These are phyloP conservation scores for Microthlaspi erraticum DNA, from an alignment of 345 rosid genomes.

Conservation along the genomic window DNA sequence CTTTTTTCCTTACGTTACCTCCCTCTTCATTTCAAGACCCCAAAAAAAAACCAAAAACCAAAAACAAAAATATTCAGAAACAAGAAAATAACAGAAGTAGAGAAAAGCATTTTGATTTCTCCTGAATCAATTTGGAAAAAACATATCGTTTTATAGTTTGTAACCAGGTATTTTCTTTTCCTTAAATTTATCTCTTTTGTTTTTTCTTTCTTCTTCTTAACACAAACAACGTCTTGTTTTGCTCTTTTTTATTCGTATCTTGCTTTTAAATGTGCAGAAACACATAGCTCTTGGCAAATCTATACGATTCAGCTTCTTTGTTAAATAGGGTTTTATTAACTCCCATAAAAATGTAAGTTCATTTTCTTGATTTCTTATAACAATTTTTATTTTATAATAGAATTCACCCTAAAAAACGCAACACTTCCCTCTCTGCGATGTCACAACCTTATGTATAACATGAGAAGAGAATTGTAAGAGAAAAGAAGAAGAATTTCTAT, in stretches of 20 bases:
- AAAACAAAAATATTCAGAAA: neutral
- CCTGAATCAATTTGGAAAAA: neutral
- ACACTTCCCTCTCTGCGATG: neutral
- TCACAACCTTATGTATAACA: neutral
- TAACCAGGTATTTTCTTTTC: slow-evolving; percentile 24
- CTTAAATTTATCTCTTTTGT: neutral
- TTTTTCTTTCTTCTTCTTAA: neutral
- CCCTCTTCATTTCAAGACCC: slow-evolving; percentile 23
- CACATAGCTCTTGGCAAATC: slow-evolving; percentile 24
- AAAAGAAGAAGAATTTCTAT: neutral
- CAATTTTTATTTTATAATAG: neutral
- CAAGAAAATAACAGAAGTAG: slow-evolving; percentile 3
- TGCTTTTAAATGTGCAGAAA: slow-evolving; percentile 25
- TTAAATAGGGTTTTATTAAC: slow-evolving; percentile 30
- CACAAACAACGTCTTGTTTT: neutral
- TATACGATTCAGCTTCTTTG: slow-evolving; percentile 15
- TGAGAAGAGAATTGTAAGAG: neutral
- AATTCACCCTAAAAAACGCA: slow-evolving; percentile 15
- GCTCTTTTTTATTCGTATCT: slow-evolving; percentile 13
- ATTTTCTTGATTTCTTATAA: neutral
- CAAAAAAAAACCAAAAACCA: slow-evolving; percentile 14
- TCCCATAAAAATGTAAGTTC: slow-evolving; percentile 39
- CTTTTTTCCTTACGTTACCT: slow-evolving; percentile 30
- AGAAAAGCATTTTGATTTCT: neutral
- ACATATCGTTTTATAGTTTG: neutral